These are phyloP conservation scores for Avena sativa DNA, from an alignment of 176 grass and related monocot genomes.

Conservation along the genomic window DNA sequence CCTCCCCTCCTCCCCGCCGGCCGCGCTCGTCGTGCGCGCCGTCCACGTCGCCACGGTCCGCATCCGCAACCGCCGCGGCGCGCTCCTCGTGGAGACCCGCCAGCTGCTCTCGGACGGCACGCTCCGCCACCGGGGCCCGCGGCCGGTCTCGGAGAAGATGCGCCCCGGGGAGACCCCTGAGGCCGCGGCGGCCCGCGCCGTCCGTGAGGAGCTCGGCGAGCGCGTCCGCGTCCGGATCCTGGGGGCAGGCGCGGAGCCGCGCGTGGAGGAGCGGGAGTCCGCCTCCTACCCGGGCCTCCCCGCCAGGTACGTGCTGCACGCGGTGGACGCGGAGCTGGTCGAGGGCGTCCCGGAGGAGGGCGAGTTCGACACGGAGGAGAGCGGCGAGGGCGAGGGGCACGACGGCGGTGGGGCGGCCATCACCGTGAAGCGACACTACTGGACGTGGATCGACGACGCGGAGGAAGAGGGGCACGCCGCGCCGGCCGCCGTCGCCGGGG, in stretches of 20 bases:
- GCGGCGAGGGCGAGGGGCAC: conserved; percentile 57
- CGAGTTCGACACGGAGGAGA: conserved; percentile 83
- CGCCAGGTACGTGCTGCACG: conserved; percentile 75
- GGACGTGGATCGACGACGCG: conserved; percentile 49
- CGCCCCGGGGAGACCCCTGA: conserved; percentile 65
- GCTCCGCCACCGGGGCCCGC: conserved; percentile 49
- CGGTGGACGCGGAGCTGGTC: conserved; percentile 68
- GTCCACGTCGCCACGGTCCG: conserved; percentile 75
- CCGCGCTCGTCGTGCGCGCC: conserved; percentile 51
- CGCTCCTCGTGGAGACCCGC: conserved; percentile 67
- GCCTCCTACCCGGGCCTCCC: conserved; percentile 72
- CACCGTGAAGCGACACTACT: conserved; percentile 61
- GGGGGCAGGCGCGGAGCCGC: conserved; percentile 24
- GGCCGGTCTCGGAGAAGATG: conserved; percentile 94
- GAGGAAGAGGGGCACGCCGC: background rate
- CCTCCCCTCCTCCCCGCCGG: background rate
- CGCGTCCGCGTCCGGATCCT: conserved; percentile 57
- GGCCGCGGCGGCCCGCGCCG: conserved; percentile 63
- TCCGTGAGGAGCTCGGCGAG: conserved; percentile 79
- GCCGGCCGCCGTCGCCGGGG: background rate
- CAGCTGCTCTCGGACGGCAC: conserved; percentile 89
- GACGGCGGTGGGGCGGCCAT: conserved; percentile 49
- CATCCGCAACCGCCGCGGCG: conserved; percentile 64
- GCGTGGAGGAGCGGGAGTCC: conserved; percentile 78
- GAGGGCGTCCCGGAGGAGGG: conserved; percentile 69